phyloP scores from a whole-genome alignment of 2,329 filamentous ascomycete species.

The Chaetothyriales sp. region DNA sequence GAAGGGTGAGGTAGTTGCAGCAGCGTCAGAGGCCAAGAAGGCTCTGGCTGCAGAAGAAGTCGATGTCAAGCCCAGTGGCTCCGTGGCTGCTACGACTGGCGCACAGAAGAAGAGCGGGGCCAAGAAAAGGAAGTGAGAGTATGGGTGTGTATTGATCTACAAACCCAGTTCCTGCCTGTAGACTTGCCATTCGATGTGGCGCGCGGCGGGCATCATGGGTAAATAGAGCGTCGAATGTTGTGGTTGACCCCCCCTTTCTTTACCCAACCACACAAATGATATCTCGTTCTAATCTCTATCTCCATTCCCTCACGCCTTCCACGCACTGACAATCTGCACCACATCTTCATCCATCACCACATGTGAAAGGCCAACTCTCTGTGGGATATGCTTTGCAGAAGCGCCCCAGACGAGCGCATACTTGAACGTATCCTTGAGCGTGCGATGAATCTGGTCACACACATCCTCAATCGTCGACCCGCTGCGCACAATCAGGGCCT shows the following conservation, averaged over 20 bases:
- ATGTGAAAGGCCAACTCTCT: slow-evolving; percentile 78
- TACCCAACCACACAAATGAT: background rate
- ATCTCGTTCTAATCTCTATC: background rate
- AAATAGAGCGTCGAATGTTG: background rate
- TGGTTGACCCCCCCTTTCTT: background rate
- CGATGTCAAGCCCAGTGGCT: slow-evolving; percentile 12
- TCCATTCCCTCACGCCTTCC: slow-evolving; percentile 13
- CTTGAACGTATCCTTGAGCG: slow-evolving; percentile 95
- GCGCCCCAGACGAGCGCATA: slow-evolving; percentile 97
- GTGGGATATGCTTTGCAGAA: slow-evolving; percentile 85
- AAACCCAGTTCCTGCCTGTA: background rate
- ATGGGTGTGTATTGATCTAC: background rate
- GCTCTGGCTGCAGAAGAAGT: slow-evolving; percentile 12
- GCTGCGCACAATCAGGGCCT: slow-evolving; percentile 81
- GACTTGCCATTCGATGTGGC: background rate
- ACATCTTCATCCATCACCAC: slow-evolving; percentile 56
- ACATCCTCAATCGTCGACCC: slow-evolving; percentile 91
- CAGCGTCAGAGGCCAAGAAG: slow-evolving; percentile 26
- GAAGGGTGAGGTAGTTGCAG: too few species aligned
- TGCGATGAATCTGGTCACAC: slow-evolving; percentile 86
- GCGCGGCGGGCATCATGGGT: background rate
- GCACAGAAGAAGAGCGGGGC: background rate
- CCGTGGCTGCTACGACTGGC: slow-evolving; percentile 9
- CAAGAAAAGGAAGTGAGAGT: slow-evolving; percentile 1
- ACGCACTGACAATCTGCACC: slow-evolving; percentile 42